Conservation (phyloP, 1,284 basidiomycete species). For the Grifola frondosa region DNA sequence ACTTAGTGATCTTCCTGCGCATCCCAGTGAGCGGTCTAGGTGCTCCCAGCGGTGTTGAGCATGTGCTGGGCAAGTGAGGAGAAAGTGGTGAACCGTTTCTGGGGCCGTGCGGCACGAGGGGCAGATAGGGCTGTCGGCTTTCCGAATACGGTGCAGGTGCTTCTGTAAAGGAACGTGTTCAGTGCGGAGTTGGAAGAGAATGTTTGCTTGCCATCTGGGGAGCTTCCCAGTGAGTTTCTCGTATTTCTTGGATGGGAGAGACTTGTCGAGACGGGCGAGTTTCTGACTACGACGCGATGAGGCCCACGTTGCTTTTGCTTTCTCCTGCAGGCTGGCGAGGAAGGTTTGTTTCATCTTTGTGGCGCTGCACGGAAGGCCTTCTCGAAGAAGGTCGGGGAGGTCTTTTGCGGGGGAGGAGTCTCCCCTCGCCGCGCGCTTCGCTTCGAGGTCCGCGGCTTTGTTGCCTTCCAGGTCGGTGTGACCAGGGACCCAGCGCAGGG, state of each 20-base stretch:
- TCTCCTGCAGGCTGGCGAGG: background rate
- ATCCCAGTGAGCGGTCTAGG: slow-evolving; percentile 1
- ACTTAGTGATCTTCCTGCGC: background rate
- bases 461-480: slow-evolving; percentile 21
- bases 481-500: slow-evolving; percentile 18
- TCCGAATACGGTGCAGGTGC: slow-evolving; percentile 24
- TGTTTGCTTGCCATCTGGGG: slow-evolving; percentile 12
- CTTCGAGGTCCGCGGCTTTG: slow-evolving; percentile 16
- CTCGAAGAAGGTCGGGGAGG: slow-evolving; percentile 11
- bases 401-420: background rate
- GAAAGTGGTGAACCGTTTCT: slow-evolving; percentile 28
- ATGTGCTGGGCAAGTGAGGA: slow-evolving; percentile 23
- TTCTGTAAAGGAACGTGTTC: slow-evolving; percentile 28
- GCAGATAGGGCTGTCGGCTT: slow-evolving; percentile 19
- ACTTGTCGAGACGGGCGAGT: slow-evolving; percentile 7
- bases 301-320: slow-evolving; percentile 7
- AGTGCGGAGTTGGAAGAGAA: slow-evolving; percentile 31
- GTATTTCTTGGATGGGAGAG: slow-evolving; percentile 11
- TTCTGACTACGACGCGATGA: background rate
- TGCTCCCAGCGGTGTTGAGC: background rate
- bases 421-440: slow-evolving; percentile 18
- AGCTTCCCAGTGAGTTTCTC: background rate
- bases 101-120: slow-evolving; percentile 17
- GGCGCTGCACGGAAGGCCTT: slow-evolving; percentile 12
- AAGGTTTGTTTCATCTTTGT: slow-evolving; percentile 7